Evolutionary conservation across 768 basidiomycete genomes (phyloP).

Genomic region (Coprinopsis strossmayeri): DNA sequence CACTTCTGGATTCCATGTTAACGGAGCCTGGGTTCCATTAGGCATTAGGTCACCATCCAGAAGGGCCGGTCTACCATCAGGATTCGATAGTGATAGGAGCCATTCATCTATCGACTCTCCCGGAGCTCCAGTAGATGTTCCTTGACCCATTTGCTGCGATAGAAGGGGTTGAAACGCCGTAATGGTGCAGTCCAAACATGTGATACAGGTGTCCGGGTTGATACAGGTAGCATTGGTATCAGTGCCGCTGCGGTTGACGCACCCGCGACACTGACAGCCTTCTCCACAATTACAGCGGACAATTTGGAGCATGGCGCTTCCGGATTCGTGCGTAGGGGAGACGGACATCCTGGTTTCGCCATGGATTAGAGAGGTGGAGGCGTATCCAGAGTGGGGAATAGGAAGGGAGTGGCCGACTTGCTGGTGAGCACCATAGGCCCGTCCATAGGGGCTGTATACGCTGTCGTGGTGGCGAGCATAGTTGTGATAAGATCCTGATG

Average conservation of each 20-base stretch:
- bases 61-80: not conserved
- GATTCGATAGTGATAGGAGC: conserved; percentile 28
- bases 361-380: conserved; percentile 18
- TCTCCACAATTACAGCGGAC: conserved; percentile 54
- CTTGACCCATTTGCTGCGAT: conserved; percentile 18
- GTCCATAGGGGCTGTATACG: conserved; percentile 61
- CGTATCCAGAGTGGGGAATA: conserved; percentile 16
- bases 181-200: conserved; percentile 62
- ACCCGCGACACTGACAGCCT: conserved; percentile 59
- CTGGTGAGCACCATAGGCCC: conserved; percentile 49
- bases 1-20: too few relatives aligned
- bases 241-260: conserved; percentile 18
- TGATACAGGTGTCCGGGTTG: conserved; percentile 29
- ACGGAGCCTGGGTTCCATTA: too few relatives aligned
- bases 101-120: conserved; percentile 46
- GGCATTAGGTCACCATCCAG: conserved; percentile 10
- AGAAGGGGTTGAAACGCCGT: conserved; percentile 30
- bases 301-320: too few relatives aligned
- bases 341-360: conserved; percentile 21
- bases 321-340: conserved; percentile 16
- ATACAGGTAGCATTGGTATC: conserved; percentile 28
- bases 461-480: conserved; percentile 43
- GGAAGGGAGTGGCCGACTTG: conserved; percentile 18
- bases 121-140: conserved; percentile 11
- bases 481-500: conserved; percentile 39